Conservation (phyloP, 2,329 filamentous ascomycete genomes). For the Epichloe gansuensis region DNA sequence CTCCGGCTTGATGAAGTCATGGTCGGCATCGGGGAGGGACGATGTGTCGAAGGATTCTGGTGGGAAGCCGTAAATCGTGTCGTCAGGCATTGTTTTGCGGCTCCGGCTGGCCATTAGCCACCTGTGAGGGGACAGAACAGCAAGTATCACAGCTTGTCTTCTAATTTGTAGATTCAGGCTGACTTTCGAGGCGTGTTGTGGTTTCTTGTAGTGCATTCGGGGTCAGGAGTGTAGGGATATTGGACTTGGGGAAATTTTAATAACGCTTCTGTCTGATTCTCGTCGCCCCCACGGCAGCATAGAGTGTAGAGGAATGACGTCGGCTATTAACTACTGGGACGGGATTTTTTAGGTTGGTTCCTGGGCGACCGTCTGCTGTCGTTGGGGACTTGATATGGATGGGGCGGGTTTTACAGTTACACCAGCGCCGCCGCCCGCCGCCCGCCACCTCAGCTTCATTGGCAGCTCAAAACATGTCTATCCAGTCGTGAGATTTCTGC, state of each 20-base stretch:
- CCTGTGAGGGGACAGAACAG: background rate
- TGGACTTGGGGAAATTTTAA: no score
- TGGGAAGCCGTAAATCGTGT: conserved; percentile 41
- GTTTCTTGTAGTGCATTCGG: no score
- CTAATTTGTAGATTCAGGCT: background rate
- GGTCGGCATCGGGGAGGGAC: conserved; percentile 64
- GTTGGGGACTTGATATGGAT: background rate
- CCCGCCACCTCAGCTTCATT: no score
- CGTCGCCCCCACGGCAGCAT: background rate
- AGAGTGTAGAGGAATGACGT: conserved; percentile 1
- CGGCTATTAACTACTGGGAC: background rate
- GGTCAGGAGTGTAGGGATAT: no score
- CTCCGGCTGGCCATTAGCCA: background rate
- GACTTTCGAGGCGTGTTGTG: no score
- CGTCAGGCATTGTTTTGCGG: conserved; percentile 12
- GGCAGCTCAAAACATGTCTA: background rate
- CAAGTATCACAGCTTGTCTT: background rate
- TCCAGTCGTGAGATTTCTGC: background rate
- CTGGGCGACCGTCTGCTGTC: background rate
- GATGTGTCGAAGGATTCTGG: conserved; percentile 53
- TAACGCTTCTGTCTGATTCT: background rate
- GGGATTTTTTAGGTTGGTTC: no score
- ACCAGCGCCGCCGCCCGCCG: background rate
- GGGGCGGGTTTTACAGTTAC: background rate
- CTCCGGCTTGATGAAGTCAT: conserved; percentile 60